Evolutionary conservation across 164 flowering plant genomes (phyloP).

Genomic region (Warburgia ugandensis): DNA sequence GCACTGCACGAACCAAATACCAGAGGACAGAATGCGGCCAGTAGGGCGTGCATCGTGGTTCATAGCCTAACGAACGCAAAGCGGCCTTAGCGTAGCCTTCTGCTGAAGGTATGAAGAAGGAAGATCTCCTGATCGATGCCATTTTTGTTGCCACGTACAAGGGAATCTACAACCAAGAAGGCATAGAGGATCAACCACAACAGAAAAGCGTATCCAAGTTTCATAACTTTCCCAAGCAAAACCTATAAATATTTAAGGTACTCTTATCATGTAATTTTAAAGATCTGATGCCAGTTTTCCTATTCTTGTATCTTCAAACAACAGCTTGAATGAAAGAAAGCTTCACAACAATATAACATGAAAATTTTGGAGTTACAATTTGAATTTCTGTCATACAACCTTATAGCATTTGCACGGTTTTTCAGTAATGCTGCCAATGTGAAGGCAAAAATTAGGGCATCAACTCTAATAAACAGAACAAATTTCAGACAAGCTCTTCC

Average conservation of each 20-base stretch:
- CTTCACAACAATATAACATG: too few relatives aligned
- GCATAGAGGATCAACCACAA: background rate
- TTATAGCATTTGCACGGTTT: too few relatives aligned
- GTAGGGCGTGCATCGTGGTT: constrained; percentile 89
- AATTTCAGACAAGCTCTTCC: too few relatives aligned
- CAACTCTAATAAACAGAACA: too few relatives aligned
- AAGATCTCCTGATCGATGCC: constrained; percentile 76
- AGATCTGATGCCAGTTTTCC: too few relatives aligned
- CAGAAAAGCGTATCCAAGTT: background rate
- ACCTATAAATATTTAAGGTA: background rate
- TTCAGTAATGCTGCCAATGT: too few relatives aligned
- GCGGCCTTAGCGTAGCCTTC: constrained; percentile 78
- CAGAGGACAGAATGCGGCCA: constrained; percentile 86
- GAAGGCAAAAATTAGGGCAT: too few relatives aligned
- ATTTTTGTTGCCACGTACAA: constrained; percentile 90
- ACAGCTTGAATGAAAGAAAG: too few relatives aligned
- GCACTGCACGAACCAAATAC: constrained; percentile 38
- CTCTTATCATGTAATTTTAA: background rate
- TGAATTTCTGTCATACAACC: too few relatives aligned
- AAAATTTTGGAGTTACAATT: too few relatives aligned
- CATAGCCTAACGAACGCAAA: constrained; percentile 79
- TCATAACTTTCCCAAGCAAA: background rate
- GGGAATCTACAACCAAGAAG: constrained; percentile 68
- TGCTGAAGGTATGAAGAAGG: constrained; percentile 80
- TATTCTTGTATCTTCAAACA: too few relatives aligned